Evolutionary conservation across 805 yeast genomes (phyloP).

Genomic region (Kodamaea fukazawae): DNA sequence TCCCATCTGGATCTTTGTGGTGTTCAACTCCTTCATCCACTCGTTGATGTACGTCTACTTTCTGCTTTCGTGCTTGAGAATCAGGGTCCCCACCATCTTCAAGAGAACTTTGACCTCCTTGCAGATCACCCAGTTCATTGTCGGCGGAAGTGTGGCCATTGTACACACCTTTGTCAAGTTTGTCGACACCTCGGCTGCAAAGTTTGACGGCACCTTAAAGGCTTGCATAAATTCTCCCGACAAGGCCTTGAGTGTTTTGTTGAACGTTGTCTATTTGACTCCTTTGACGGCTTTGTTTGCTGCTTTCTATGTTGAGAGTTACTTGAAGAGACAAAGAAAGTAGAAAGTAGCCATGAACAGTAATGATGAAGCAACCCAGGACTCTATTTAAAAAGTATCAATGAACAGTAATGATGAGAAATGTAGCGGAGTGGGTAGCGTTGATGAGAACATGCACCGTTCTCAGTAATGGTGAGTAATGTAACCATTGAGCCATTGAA

Average conservation of each 20-base stretch:
- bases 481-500: too few relatives aligned
- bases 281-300: conserved; percentile 67
- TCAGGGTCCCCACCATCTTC: conserved; percentile 54
- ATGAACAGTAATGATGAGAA: too few relatives aligned
- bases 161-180: conserved; percentile 61
- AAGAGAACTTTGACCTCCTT: conserved; percentile 61
- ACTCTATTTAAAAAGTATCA: too few relatives aligned
- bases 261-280: conserved; percentile 62
- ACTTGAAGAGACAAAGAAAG: conserved; percentile 30
- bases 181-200: conserved; percentile 39
- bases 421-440: too few relatives aligned
- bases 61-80: conserved; percentile 55
- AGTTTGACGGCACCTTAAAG: conserved; percentile 34
- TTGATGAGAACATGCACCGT: too few relatives aligned
- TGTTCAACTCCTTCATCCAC: conserved; percentile 76
- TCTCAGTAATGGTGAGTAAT: too few relatives aligned
- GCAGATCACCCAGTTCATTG: conserved; percentile 66
- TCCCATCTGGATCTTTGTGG: conserved; percentile 79
- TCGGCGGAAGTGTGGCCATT: conserved; percentile 68
- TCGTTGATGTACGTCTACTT: conserved; percentile 72
- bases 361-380: too few relatives aligned
- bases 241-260: conserved; percentile 58
- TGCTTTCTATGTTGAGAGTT: conserved; percentile 62
- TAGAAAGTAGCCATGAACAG: too few relatives aligned
- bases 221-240: conserved; percentile 57